Evolutionary conservation across 140 eudicot genomes (phyloP).

Genomic region (Senecio squalidus): DNA sequence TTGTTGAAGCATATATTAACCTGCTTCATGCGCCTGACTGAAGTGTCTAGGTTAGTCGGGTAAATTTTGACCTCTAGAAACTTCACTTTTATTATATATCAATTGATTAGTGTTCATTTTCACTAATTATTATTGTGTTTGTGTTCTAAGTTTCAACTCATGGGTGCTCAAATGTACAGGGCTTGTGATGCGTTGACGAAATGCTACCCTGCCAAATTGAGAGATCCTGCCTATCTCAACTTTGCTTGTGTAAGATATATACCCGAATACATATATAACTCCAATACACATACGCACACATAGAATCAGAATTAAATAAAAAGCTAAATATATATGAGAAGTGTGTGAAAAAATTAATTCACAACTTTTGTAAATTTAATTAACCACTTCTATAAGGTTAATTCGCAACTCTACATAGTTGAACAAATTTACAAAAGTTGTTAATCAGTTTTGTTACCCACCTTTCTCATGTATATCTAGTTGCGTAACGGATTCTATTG

Average conservation of each 20-base stretch:
- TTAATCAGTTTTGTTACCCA: no score
- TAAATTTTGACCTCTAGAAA: slow-evolving; percentile 21
- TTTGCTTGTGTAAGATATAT: slow-evolving; percentile 34
- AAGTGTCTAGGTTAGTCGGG: slow-evolving; percentile 46
- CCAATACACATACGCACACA: background rate
- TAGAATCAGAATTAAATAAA: no score
- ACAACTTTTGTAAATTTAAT: no score
- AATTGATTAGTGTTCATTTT: background rate
- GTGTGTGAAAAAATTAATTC: no score
- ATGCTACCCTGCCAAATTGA: slow-evolving; percentile 31
- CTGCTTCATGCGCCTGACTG: slow-evolving; percentile 33
- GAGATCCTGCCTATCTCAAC: slow-evolving; percentile 25
- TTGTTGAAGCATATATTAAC: slow-evolving; percentile 35
- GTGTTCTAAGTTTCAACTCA: slow-evolving; percentile 11
- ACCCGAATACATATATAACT: background rate
- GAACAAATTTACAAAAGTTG: no score
- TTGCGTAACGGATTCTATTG: no score
- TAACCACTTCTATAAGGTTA: no score
- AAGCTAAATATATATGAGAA: no score
- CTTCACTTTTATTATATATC: slow-evolving; percentile 1
- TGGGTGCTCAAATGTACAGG: slow-evolving; percentile 30
- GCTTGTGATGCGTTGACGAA: slow-evolving; percentile 22
- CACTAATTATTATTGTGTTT: background rate
- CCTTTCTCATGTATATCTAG: no score
- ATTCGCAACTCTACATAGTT: no score